phyloP scores from a whole-genome alignment of 352 stramenopile species.

The Saprolegnia parasitica region DNA sequence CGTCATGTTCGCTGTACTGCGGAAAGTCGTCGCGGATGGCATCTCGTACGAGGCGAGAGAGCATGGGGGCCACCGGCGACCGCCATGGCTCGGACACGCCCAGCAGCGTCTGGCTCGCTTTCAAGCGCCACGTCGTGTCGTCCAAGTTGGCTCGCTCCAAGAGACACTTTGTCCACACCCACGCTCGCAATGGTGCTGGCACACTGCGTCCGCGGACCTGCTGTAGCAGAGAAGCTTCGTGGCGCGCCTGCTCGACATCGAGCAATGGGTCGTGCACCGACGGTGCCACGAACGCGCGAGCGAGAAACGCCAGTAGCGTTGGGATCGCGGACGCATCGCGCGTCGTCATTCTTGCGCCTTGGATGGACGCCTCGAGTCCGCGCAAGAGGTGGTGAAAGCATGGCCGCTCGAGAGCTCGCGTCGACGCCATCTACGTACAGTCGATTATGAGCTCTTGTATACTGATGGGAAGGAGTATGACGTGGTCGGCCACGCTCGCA shows the following conservation, averaged over 20 bases:
- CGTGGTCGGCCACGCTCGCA: background rate
- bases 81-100: background rate
- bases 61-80: conserved; percentile 7
- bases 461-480: too few relatives aligned
- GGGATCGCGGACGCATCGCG: background rate
- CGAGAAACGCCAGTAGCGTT: background rate
- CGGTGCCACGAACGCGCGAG: background rate
- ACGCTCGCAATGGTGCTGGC: conserved; percentile 5
- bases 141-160: background rate
- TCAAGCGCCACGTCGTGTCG: conserved; percentile 16
- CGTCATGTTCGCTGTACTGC: background rate
- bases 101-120: conserved; percentile 23
- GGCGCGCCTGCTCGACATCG: background rate
- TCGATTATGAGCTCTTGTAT: too few relatives aligned
- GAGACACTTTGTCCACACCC: conserved; percentile 11
- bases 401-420: too few relatives aligned
- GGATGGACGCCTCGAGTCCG: too few relatives aligned
- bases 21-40: background rate
- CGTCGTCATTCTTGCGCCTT: too few relatives aligned
- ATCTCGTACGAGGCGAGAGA: conserved; percentile 20
- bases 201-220: conserved; percentile 8
- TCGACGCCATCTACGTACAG: too few relatives aligned
- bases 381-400: too few relatives aligned
- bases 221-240: conserved; percentile 11
- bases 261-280: background rate